Base-by-base conservation (phyloP, 768 basidiomycete genomes). In the Pisolithus microcarpus region DNA sequence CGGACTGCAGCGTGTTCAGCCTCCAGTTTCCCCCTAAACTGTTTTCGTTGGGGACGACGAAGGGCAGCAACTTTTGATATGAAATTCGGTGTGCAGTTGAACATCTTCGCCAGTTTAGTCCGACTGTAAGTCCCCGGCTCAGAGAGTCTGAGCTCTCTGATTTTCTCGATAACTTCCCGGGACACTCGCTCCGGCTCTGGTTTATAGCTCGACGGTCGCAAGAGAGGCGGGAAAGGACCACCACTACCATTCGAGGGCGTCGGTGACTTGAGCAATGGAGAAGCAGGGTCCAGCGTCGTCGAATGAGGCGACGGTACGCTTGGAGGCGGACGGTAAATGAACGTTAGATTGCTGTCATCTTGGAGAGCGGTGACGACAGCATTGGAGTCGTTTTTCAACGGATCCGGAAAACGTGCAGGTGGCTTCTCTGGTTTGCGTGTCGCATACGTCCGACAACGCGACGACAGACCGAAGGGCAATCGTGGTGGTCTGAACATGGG, bases 291-390 rank as follows among this genome's bases (percentile, higher is more conserved):
- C 5, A 80, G 80, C 5, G 80, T 83, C 51, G 82, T 77, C 18
- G 89, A 92, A 52, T 74, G 71, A 3, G 88, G 87, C n/a, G 87
- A 75, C 8, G 85, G 84, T 9, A 82, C 78, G 9, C 84, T 80
- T 0, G 89, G 86, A 0, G 89, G 90, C n/a, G 86, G 86, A 39
- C 90, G 82, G 64, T 88, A 87, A 52, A 91, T 82, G 64, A 91
- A 91, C 0, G 87, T 87, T 50, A 90, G 66, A 52, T 76, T 71
- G 51, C 78, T 76, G 55, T 77, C 34, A 13, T 34, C 78, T 6
- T 70, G 65, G 19, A 85, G 66, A 8, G 68, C 51, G 9, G 74
- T 78, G 46, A 81, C 77, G 44, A 66, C 66, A 36, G 78, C 80
- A 37, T 76, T 71, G 37, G 79, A 72, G 52, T 74, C 77, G 64